phyloP scores from a whole-genome alignment of 1,139 yeast species.

The Kluyveromyces sp. region DNA sequence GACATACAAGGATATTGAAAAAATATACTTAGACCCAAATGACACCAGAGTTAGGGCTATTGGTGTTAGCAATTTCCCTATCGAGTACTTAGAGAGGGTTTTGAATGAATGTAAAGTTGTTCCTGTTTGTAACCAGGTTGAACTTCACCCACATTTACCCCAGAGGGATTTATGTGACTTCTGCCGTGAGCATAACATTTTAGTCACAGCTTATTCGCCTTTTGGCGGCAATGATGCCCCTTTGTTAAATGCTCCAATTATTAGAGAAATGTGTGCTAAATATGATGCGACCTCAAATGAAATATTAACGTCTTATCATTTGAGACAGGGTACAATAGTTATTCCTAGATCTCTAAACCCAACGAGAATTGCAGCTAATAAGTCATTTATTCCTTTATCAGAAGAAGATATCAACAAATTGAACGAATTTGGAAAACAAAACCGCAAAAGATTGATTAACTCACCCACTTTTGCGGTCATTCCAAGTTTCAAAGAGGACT shows the following conservation, averaged over 20 bases:
- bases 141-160: slow-evolving; percentile 52
- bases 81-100: slow-evolving; percentile 39
- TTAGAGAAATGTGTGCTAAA: slow-evolving; percentile 39
- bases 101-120: slow-evolving; percentile 38
- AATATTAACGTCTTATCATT: slow-evolving; percentile 47
- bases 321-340: slow-evolving; percentile 44
- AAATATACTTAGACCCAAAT: slow-evolving; percentile 33
- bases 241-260: slow-evolving; percentile 37
- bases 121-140: slow-evolving; percentile 53
- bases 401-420: slow-evolving; percentile 38
- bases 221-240: slow-evolving; percentile 53
- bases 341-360: slow-evolving; percentile 45
- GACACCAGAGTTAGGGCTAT: slow-evolving; percentile 41
- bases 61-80: slow-evolving; percentile 56
- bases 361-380: slow-evolving; percentile 28
- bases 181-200: slow-evolving; percentile 39
- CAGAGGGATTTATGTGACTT: slow-evolving; percentile 42
- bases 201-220: slow-evolving; percentile 53
- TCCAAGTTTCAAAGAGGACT: slow-evolving; percentile 23
- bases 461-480: slow-evolving; percentile 25
- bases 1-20: slow-evolving; percentile 42
- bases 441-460: slow-evolving; percentile 36
- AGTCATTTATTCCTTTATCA: slow-evolving; percentile 35
- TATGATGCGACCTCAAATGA: slow-evolving; percentile 39
- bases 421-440: slow-evolving; percentile 37